Base-by-base conservation (phyloP, 306 rosid species). In the Acacia acuminata region DNA sequence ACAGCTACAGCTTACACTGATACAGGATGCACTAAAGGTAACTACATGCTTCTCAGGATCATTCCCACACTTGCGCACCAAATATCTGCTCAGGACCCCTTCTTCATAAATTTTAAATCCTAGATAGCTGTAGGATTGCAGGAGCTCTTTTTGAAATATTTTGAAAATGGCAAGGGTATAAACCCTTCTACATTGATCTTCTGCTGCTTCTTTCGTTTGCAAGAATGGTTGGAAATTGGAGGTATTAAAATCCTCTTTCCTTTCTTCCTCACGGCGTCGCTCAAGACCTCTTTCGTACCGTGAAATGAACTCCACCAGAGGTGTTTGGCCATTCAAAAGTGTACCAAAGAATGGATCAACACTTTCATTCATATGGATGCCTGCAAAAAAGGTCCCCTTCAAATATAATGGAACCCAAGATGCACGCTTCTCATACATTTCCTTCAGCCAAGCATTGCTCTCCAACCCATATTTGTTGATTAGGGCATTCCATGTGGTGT, bases 131-230 rank as follows among this genome's bases (percentile, higher is more conserved):
- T 83, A 93, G 88, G 94, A 88, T 72, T 96, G 96, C 67, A 96
- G 88, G 83, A 96, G 96, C 83, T 96, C 99, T 81, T 91, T 96
- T 81, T 96, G 98, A 83, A 96, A 94, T 82, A 96, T 84, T 86
- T 90, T 92, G 87, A 96, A 96, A 47, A 91, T 67, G 53, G 87
- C 72, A 43, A 86, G 99, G 61, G 99, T 93, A 86, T 93, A 96
- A 65, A 92, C 89, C 87, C 94, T 90, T 84, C 94, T 85, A 69
- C 98, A 90, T 78, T 96, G 99, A 71, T 96, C 97, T 90, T 93
- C 99, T 34, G 87, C 87, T 32, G 96, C 91, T 83, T 96, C 98
- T 85, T 96, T 91, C 50, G 98, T 96, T 90, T 92, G 98, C 92
- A 96, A 84, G 88, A 88, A 83, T n/a, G 92, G 91, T 77, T 88